Evolutionary conservation across 345 rosid species (phyloP), one percentile per base, ranked within the genome.

Genomic region (Gossypium herbaceum): DNA sequence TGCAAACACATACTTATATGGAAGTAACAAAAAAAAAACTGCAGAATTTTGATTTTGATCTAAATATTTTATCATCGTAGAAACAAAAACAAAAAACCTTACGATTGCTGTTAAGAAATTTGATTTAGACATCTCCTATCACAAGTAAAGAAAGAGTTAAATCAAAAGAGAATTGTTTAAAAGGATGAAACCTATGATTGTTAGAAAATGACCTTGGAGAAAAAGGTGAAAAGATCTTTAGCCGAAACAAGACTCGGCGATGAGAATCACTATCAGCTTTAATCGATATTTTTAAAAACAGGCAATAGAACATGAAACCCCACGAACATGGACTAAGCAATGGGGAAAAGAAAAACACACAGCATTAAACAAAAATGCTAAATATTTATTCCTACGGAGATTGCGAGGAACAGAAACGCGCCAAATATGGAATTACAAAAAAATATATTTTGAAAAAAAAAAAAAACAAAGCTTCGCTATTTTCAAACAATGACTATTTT

Each of bases 1-100:
- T 2, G 73, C 25, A 71, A 63, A 25, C 9, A 44, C 45, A 24
- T 57, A 47, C 19, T 2, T 19, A 12, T 25, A 73, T 39, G 19
- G 19, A 27, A 60, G 5, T 4, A 25, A 8, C 58, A n/a, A 17
- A 54, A 73, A 50, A 59, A 50, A 59, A 9, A n/a, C 1, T 20
- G 27, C 66, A 71, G 52, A 48, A 63, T 48, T 79, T 27, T 50
- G 15, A 69, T 16, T 50, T 27, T 70, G 79, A 79, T 72, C 79
- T 67, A 22, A 87, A 80, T 87, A 82, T 83, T 79, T 81, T 73
- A 83, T 76, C 88, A 75, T 76, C 87, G 74, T 82, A 27, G 52
- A 56, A 65, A 69, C 60, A 59, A 43, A 39, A 50, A 70, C 41
- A 34, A 34, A 34, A 34, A 34, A 34, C 41, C 66, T 41, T 65